phyloP scores from a whole-genome alignment of 2,329 filamentous ascomycete species.

The Beauveria australis region DNA sequence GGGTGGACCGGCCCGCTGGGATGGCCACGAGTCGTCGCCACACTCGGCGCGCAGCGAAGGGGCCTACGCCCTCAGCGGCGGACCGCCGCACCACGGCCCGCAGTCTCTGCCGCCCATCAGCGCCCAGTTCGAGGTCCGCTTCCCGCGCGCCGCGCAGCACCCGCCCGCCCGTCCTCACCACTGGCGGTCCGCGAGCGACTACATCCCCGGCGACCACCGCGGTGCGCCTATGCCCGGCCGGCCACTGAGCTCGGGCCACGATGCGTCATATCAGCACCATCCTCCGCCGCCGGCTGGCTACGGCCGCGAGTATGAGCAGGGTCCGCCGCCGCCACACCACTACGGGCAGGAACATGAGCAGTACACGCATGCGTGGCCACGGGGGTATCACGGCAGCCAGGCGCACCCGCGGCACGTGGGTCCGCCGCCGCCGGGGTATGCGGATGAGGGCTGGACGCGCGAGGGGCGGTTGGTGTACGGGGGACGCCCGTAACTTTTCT shows the following conservation, averaged over 20 bases:
- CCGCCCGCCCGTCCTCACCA: neutral
- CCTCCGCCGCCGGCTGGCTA: neutral
- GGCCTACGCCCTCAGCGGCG: neutral
- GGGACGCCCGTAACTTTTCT: neutral
- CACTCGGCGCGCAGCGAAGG: slow-evolving; percentile 6
- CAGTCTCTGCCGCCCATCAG: slow-evolving; percentile 18
- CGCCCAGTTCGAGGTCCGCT: slow-evolving; percentile 13
- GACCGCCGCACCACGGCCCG: neutral
- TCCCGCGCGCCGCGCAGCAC: neutral
- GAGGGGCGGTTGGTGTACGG: neutral
- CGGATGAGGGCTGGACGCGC: neutral
- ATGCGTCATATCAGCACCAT: neutral
- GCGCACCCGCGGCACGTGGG: neutral
- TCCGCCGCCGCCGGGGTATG: neutral
- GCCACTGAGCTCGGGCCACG: slow-evolving; percentile 3
- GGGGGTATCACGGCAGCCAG: neutral
- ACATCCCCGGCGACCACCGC: slow-evolving; percentile 1
- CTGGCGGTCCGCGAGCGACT: slow-evolving; percentile 8
- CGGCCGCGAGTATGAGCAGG: neutral
- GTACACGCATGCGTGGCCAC: neutral
- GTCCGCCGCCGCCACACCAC: neutral
- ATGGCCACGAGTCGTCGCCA: slow-evolving; percentile 3
- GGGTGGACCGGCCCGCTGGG: neutral
- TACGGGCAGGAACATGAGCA: slow-evolving; percentile 1
- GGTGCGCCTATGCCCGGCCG: neutral